A percentile compares a stretch with the other conserved stretches of the same genome.
Evolutionary conservation across 345 rosid species (phyloP).

Genomic region (Durio zibethinus): DNA sequence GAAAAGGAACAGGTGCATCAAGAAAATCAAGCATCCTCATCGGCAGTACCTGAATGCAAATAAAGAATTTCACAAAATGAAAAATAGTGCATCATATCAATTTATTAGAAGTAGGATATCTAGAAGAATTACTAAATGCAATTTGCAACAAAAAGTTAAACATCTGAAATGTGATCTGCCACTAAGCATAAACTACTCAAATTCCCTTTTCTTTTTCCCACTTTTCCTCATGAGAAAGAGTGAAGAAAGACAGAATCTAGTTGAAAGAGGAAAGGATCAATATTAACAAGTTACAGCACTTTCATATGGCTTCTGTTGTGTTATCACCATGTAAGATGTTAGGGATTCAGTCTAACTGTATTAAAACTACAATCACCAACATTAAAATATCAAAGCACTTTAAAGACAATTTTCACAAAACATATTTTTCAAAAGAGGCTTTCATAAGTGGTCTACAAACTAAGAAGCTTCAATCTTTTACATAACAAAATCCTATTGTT

Average conservation of each 20-base stretch:
- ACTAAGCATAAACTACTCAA: not conserved
- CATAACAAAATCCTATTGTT: not conserved
- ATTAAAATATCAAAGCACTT: not conserved
- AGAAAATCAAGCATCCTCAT: conserved; percentile 91
- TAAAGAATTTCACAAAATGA: not conserved
- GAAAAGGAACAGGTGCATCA: conserved; percentile 97
- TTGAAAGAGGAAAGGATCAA: not conserved
- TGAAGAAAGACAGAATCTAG: not conserved
- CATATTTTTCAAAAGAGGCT: not conserved
- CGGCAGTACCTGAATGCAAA: conserved; percentile 65
- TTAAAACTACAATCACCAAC: not conserved
- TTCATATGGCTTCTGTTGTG: not conserved
- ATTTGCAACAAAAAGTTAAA: not conserved
- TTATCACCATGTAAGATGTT: not conserved
- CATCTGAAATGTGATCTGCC: not conserved
- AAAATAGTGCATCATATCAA: not conserved
- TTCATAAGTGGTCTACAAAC: not conserved
- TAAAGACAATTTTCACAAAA: not conserved
- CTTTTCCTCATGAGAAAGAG: not conserved
- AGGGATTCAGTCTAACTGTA: not conserved
- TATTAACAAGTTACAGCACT: not conserved
- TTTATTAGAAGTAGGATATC: not conserved
- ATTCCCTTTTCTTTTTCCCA: not conserved
- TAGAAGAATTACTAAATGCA: not conserved
- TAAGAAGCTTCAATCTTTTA: not conserved